Evolutionary conservation across 1,139 yeast genomes (phyloP), one percentile per base, ranked within the genome.

Genomic region (Candida frijolesensis): DNA sequence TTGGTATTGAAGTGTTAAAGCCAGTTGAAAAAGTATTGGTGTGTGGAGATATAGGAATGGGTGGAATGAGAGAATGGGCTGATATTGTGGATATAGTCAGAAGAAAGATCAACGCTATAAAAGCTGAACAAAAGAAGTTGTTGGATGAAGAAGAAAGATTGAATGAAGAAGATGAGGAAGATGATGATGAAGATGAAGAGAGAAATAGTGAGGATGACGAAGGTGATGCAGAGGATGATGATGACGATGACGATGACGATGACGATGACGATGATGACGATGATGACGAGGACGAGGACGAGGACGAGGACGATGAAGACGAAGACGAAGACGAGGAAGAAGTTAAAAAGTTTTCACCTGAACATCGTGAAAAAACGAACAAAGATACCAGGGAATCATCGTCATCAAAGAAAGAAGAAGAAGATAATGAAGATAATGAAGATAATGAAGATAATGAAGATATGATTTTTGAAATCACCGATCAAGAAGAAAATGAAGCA

Each of bases 21-120:
- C 99, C 99, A 0, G 92, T 94, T 27, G 99, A 94, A 62, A 94
- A 94, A 67, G 96, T 92, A 7, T 76, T 90, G 57, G 90, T 89
- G 4, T 90, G 96, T 73, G 99, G 99, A 46, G 99, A 94, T 68
- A 89, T 94, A 52, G 99, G 99, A 2, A 87, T 82, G 85, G 99
- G 99, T 25, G 99, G 98, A 9, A 94, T 94, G 99, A 79, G 96
- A 62, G 98, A 94, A 69, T 92, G 97, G 97, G 80, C 84, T 54
- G 97, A 91, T 57, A 82, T 92, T 49, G 97, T 91, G 10, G 97
- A 90, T 60, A 82, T 84, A 14, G 68, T 90, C 50, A 84, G 89
- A 47, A 78, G 83, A 52, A 76, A 75, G 56, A 79, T 74, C 57
- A 71, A 62, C 34, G 60, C 70, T 10, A 65, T 78, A 48, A 71